Evolutionary conservation across 2,329 filamentous ascomycete genomes (phyloP).

Genomic region (Penicillium occitanis): DNA sequence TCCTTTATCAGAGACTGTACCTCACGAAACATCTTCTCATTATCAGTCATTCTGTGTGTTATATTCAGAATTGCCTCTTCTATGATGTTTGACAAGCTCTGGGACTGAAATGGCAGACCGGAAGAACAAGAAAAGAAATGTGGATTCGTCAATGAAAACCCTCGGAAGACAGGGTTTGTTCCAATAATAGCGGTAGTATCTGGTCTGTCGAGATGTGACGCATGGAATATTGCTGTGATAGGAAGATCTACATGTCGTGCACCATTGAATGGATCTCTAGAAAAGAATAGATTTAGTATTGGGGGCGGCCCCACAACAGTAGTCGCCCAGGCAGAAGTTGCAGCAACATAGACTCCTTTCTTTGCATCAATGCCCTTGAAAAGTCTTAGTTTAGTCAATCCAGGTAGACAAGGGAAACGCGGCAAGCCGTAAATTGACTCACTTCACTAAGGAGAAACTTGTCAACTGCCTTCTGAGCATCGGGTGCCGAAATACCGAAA

Average conservation of each 20-base stretch:
- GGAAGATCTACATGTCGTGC: neutral
- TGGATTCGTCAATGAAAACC: neutral
- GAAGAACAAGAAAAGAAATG: conserved; percentile 10
- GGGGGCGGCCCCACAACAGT: conserved; percentile 11
- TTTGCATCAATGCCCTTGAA: neutral
- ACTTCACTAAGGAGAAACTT: conserved; percentile 5
- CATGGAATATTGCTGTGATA: conserved; percentile 9
- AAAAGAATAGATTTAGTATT: conserved; percentile 4
- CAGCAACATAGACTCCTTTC: conserved; percentile 12
- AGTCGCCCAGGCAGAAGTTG: conserved; percentile 12
- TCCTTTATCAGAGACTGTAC: neutral
- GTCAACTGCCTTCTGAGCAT: conserved; percentile 5
- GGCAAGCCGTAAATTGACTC: neutral
- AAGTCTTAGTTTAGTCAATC: neutral
- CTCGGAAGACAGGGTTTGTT: neutral
- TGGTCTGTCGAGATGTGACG: conserved; percentile 4
- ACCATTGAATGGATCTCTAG: conserved; percentile 3
- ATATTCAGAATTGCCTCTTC: conserved; percentile 11
- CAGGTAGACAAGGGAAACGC: neutral
- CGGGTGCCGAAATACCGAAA: neutral
- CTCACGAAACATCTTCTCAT: conserved; percentile 11
- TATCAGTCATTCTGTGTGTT: conserved; percentile 10
- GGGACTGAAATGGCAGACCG: neutral
- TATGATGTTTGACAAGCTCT: neutral
- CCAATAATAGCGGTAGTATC: conserved; percentile 7